These are phyloP conservation scores for Metschnikowia proteae DNA, from an alignment of 805 yeast species.

Conservation along the genomic window DNA sequence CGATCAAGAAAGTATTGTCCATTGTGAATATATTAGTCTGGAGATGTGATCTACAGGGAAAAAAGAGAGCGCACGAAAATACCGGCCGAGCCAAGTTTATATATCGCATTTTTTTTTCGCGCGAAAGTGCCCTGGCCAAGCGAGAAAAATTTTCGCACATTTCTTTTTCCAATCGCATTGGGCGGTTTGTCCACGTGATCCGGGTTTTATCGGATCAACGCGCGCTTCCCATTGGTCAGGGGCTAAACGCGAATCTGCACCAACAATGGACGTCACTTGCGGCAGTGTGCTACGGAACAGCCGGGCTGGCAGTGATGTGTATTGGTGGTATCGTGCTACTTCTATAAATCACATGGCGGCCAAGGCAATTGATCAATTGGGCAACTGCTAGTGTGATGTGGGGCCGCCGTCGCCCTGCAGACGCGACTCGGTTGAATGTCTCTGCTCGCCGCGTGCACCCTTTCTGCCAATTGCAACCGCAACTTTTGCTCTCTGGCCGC, in stretches of 20 bases:
- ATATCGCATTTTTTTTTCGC: conserved; percentile 17
- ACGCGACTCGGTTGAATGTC: neutral
- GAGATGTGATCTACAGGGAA: conserved; percentile 13
- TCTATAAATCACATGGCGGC: neutral
- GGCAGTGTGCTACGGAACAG: neutral
- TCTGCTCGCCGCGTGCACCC: conserved; percentile 1
- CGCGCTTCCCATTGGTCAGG: conserved; percentile 9
- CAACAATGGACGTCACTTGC: neutral
- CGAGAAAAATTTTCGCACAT: conserved; percentile 14
- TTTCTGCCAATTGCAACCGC: conserved; percentile 1
- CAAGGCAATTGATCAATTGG: neutral
- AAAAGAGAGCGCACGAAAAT: conserved; percentile 9
- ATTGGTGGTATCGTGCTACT: neutral
- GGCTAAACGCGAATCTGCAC: conserved; percentile 2
- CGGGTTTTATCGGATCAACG: conserved; percentile 18
- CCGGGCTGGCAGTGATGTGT: too few species aligned
- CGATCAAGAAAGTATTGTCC: conserved; percentile 34
- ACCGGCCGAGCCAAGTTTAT: conserved; percentile 12
- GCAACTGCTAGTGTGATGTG: neutral
- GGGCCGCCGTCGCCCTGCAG: neutral
- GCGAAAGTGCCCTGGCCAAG: conserved; percentile 8
- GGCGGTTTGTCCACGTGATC: conserved; percentile 19
- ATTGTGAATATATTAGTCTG: conserved; percentile 12
- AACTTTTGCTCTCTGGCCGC: neutral
- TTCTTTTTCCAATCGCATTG: conserved; percentile 11